A percentile compares a stretch with the other conserved stretches of the same genome.
Conservation (phyloP, 768 basidiomycete species). For the Rhizopogon vesiculosus region DNA sequence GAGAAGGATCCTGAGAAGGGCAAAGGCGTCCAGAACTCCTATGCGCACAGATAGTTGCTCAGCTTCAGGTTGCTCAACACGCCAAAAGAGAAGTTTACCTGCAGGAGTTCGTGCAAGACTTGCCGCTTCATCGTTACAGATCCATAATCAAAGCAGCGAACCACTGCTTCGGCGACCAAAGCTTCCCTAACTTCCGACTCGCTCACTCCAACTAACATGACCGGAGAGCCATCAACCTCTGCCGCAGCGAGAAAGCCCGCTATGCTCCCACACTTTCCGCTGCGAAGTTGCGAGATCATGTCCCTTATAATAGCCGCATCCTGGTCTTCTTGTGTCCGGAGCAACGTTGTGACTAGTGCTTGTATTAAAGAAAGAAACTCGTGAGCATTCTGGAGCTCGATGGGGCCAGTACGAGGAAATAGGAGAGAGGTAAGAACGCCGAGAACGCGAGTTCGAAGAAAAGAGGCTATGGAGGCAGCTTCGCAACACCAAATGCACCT, state of each 20-base stretch:
- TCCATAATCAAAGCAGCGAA: slow-evolving; percentile 46
- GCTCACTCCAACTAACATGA: slow-evolving; percentile 7
- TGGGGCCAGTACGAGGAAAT: slow-evolving; percentile 37
- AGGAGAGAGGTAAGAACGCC: slow-evolving; percentile 44
- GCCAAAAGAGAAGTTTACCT: slow-evolving; percentile 31
- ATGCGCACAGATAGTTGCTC: not conserved
- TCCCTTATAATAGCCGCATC: slow-evolving; percentile 36
- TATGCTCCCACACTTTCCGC: slow-evolving; percentile 46
- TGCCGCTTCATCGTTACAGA: slow-evolving; percentile 40
- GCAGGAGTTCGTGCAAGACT: slow-evolving; percentile 43
- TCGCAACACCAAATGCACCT: slow-evolving; percentile 71
- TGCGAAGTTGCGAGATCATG: slow-evolving; percentile 39
- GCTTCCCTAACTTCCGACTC: slow-evolving; percentile 36
- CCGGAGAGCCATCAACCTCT: slow-evolving; percentile 7
- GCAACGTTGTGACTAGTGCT: slow-evolving; percentile 46
- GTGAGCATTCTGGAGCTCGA: slow-evolving; percentile 36
- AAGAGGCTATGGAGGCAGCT: slow-evolving; percentile 42
- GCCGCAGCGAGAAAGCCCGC: slow-evolving; percentile 21
- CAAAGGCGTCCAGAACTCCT: slow-evolving; percentile 2
- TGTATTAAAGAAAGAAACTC: slow-evolving; percentile 50
- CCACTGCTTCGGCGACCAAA: slow-evolving; percentile 35
- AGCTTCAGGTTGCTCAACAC: not conserved
- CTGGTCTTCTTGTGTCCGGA: slow-evolving; percentile 15
- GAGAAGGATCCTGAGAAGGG: slow-evolving; percentile 10
- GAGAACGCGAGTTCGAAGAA: slow-evolving; percentile 46